Conservation (phyloP, 1,284 basidiomycete genomes). For the Cutaneotrichosporon cutaneum region DNA sequence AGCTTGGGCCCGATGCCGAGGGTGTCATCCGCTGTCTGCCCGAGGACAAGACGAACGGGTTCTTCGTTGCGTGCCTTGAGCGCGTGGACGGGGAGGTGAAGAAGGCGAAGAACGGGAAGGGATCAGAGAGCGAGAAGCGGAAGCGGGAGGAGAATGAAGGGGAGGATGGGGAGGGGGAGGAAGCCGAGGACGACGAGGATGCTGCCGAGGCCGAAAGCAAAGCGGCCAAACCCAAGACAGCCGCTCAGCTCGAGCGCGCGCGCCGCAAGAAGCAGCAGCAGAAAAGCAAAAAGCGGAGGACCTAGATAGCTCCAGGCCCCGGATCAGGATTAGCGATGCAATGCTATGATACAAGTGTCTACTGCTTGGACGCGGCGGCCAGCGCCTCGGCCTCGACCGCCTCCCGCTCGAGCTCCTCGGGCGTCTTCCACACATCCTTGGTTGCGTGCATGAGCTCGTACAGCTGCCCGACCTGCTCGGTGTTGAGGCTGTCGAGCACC, state of each 20-base stretch:
- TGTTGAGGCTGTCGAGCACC: constrained; percentile 83
- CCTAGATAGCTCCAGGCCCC: too few relatives aligned
- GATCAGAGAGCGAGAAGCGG: constrained; percentile 9
- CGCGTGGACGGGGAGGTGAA: constrained; percentile 34
- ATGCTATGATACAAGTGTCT: constrained; percentile 9
- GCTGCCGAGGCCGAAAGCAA: constrained; percentile 22
- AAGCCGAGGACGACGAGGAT: constrained; percentile 8
- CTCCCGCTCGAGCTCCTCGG: constrained; percentile 21
- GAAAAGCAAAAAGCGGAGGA: constrained; percentile 20
- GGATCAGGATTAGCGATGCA: not conserved
- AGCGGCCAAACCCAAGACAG: constrained; percentile 38
- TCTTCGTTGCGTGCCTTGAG: constrained; percentile 87
- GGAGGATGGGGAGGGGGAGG: constrained; percentile 9
- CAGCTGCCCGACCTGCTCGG: constrained; percentile 80
- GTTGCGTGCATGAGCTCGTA: constrained; percentile 89
- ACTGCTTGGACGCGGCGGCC: constrained; percentile 10
- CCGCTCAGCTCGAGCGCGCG: constrained; percentile 41
- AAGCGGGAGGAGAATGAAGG: constrained; percentile 6
- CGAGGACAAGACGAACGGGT: constrained; percentile 87
- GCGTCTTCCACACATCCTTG: constrained; percentile 74
- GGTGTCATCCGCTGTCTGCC: constrained; percentile 80
- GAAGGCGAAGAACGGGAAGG: constrained; percentile 12
- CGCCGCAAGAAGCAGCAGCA: constrained; percentile 46
- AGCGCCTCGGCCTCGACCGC: constrained; percentile 20
- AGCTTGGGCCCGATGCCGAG: constrained; percentile 60